These are phyloP conservation scores for Aristolochia fimbriata DNA, from an alignment of 164 flowering plant genomes.

Conservation along the genomic window DNA sequence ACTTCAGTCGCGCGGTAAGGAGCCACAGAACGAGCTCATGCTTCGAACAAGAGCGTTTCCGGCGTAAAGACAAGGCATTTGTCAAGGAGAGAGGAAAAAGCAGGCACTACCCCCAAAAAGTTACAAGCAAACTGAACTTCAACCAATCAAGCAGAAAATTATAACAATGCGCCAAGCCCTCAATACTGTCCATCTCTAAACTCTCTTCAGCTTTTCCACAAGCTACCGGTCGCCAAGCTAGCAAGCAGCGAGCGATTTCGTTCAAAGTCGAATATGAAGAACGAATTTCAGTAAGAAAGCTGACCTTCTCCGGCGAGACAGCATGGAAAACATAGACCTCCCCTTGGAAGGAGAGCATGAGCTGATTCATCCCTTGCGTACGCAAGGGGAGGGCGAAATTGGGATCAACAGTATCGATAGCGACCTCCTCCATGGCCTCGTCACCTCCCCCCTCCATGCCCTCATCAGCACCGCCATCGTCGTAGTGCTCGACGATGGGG, in stretches of 20 bases:
- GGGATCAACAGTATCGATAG: slow-evolving; percentile 8
- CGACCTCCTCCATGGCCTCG: slow-evolving; percentile 5
- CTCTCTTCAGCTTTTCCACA: neutral
- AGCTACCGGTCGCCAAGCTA: neutral
- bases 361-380: slow-evolving; percentile 15
- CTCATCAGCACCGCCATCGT: neutral
- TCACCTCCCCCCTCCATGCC: slow-evolving; percentile 3
- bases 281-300: neutral
- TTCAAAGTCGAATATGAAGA: neutral
- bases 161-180: no score
- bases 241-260: neutral
- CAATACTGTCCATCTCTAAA: neutral
- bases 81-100: neutral
- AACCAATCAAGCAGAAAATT: neutral
- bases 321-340: slow-evolving; percentile 24
- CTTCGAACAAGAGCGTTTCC: no score
- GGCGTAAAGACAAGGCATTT: no score
- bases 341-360: slow-evolving; percentile 23
- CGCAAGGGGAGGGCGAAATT: slow-evolving; percentile 5
- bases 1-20: no score
- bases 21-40: no score
- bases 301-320: slow-evolving; percentile 22
- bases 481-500: neutral
- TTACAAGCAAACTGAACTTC: neutral
- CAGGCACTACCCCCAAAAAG: neutral